Evolutionary conservation across 805 yeast species (phyloP), one percentile per base, ranked within the genome.

Genomic region (Wickerhamiella cacticola): DNA sequence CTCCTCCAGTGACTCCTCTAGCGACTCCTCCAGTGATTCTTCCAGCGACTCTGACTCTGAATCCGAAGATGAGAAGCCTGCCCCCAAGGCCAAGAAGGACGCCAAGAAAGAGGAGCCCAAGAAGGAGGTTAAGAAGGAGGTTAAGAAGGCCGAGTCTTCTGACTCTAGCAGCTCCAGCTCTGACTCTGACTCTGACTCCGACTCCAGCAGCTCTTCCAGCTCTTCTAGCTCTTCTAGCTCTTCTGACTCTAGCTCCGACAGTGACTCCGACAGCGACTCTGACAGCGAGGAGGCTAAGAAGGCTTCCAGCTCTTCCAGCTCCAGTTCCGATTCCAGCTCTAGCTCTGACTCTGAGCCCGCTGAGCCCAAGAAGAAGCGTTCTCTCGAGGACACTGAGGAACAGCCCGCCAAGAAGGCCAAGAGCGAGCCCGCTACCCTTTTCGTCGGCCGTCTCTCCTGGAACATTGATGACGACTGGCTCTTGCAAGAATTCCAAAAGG

Each of bases 401-500:
- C 61, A 71, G 34, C 67, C 68, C 46, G 78, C 76, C 65, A 68
- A 69, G 55, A 75, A 73, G 70, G 55, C 59, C 41, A 62, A 60
- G 49, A 52, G 50, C 19, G 94, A 81, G 68, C 81, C 87, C 59
- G 83, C 89, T 51, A 89, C 97, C 52, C 67, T 92, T 56, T 92
- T 92, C 61, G 97, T 88, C 55, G 98, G 98, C 61, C 81, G 97
- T 72, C 77, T 92, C 62, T 87, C 97, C 18, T 92, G 97, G 97
- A 82, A 79, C 68, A 76, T 92, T 61, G 98, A 92, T 63, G 96
- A 88, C 64, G 94, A 80, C 52, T 84, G 95, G 95, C 78, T 92
- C 66, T 73, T 74, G 68, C 71, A 80, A 53, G 96, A 85, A 71
- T 92, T 92, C 66, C 87, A 80, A 65, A 76, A 74, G 53, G 51